These are phyloP conservation scores for Hyphopichia fennica DNA, from an alignment of 1,139 yeast species.

Conservation along the genomic window DNA sequence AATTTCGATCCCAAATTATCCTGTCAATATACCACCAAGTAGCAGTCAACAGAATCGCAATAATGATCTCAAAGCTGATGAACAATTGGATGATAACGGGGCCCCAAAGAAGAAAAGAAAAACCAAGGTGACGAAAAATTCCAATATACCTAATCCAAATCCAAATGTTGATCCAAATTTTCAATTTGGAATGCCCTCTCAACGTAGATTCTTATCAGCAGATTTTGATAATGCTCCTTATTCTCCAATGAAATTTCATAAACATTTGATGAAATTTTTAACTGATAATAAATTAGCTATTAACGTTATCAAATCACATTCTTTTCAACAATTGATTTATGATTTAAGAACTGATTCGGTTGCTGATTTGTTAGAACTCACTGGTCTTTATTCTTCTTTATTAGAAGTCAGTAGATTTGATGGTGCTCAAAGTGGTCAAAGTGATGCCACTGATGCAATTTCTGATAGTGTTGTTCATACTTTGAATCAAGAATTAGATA, in stretches of 20 bases:
- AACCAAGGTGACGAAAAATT: background rate
- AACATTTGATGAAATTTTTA: slow-evolving; percentile 50
- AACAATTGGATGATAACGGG: slow-evolving; percentile 1
- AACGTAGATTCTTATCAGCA: slow-evolving; percentile 25
- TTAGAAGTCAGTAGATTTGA: slow-evolving; percentile 45
- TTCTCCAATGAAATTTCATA: slow-evolving; percentile 48
- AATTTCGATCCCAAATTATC: slow-evolving; percentile 4
- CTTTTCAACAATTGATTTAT: slow-evolving; percentile 53
- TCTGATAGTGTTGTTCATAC: slow-evolving; percentile 5
- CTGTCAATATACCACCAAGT: background rate
- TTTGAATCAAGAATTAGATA: slow-evolving; percentile 3
- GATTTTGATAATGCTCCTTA: slow-evolving; percentile 47
- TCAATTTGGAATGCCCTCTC: slow-evolving; percentile 7
- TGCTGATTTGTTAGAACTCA: slow-evolving; percentile 47
- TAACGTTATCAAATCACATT: slow-evolving; percentile 46
- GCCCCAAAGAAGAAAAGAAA: slow-evolving; percentile 3
- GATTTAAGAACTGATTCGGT: slow-evolving; percentile 52
- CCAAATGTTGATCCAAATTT: slow-evolving; percentile 1
- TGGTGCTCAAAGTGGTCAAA: background rate
- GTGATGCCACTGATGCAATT: background rate
- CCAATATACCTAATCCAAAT: background rate
- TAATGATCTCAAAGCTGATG: background rate
- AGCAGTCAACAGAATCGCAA: background rate
- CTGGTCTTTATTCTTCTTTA: slow-evolving; percentile 44
- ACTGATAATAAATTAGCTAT: slow-evolving; percentile 54